Evolutionary conservation across 805 yeast species (phyloP), one percentile per base, ranked within the genome.

Genomic region (Schwanniomyces yamadae): DNA sequence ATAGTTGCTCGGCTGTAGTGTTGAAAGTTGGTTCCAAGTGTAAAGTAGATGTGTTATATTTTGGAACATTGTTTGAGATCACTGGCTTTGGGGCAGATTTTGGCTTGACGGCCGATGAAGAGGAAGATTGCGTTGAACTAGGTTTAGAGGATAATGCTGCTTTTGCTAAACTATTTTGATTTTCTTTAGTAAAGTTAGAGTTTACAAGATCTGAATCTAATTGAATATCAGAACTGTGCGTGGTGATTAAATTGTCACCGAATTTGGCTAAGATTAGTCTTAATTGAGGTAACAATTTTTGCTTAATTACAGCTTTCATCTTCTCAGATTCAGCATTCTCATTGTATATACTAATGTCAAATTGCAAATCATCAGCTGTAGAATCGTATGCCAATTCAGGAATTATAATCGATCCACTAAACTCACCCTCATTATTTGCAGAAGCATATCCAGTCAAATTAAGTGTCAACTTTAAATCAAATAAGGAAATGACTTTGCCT

Each of bases 381-480:
- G 95, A 78, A 59, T 93, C 98, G 61, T 93, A 93, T 5, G 97
- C 91, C 41, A 93, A 74, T 59, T 93, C 99, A 5, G 99, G 99
- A 34, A 93, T 65, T 6, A 80, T 75, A 37, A 93, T 81, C 13
- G 83, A 71, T 19, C 99, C 99, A 30, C 69, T 64, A 33, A 78
- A 79, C 5, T 57, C 62, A 16, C 45, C 42, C 8, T 50, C 57
- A 20, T 44, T 39, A 3, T 62, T 65, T 7, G 59, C 64, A 5
- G 49, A 57, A n/a, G 44, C 48, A 4, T 39, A 41, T 5, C 90
- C 88, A 6, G 54, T 59, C 49, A 80, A 77, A n/a, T 69, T 69
- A 39, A 90, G 56, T 2, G 75, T 79, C 32, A 90, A 42, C 42
- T 80, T 75, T 55, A 93, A 67, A 52, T 93, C 99, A 60, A 88